Base-by-base conservation (phyloP, 1,284 basidiomycete genomes). In the Cutaneotrichosporon mucoides region DNA sequence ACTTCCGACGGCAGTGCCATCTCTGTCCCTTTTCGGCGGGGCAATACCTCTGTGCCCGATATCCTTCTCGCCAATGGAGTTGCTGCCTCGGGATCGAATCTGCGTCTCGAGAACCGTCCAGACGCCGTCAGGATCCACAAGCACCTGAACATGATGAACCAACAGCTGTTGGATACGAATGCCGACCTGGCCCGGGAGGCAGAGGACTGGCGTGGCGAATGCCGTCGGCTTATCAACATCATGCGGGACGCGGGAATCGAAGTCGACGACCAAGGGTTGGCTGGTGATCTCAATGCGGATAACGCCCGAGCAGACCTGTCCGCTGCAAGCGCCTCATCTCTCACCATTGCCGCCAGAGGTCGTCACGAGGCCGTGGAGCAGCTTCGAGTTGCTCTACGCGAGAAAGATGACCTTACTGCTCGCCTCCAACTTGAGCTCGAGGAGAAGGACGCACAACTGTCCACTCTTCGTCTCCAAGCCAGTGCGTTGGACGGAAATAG, bases 141-240 rank as follows among this genome's bases (percentile, higher is more conserved):
- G 63, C 76, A 79, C 47, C 69, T 77, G 35, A 76, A 76, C 50
- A 71, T 72, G 38, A 75, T 78, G 73, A 78, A 76, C 61, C 69
- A 73, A 56, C 73, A 75, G 47, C 59, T 77, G 4, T 63, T 75
- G 9, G 71, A 73, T 33, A 69, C 70, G 33, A 76, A 76, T 54
- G 67, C 66, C 5, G 70, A 72, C 11, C 66, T 75, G 1, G 75
- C 72, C 4, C 60, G 68, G 34, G 73, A 75, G 61, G 70, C 70
- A 4, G 70, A 73, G 60, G 69, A 66, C 3, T 77, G 75, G 75
- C 63, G 67, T 24, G 64, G 69, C 37, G 70, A 76, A 43, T 70
- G 69, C 5, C 61, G 65, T 0, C 53, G 69, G 8, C 56, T 73
- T n/a, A 55, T 61, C 15, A 62, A 52, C 3, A 41, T 70, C 6